Evolutionary conservation across 1,284 basidiomycete species (phyloP), one percentile per base, ranked within the genome.

Genomic region (Marasmius oreades): DNA sequence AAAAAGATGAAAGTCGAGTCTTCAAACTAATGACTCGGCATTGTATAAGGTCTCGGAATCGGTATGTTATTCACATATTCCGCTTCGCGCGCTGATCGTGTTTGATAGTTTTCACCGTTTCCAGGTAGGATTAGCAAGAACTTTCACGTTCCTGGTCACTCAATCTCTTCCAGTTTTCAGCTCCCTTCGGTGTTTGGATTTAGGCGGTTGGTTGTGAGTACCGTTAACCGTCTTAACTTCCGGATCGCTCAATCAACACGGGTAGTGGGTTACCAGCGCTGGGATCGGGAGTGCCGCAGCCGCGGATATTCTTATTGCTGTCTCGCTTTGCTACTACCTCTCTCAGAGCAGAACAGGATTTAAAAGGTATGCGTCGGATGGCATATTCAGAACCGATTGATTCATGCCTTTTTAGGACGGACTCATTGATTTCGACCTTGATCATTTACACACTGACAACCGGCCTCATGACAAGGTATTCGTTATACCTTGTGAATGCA

Each of bases 271-370:
- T 18, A 75, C 73, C 8, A 71, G 70, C 59, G 63, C 69, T 45
- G 75, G 75, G 3, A 66, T 77, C 50, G 75, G 75, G 42, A 74
- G 73, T 54, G 74, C 75, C 36, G 73, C 73, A 33, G 71, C 71
- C 12, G 72, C 73, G 8, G 75, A 77, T 56, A 66, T 75, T 56
- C 66, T 75, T 53, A 75, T 77, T 51, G 75, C 74, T 1, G 61
- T 66, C 46, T 67, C 73, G 16, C 65, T 77, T 18, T 76, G 73
- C 59, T 75, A 73, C 57, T 75, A 75, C 55, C 64, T 77, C 45
- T 69, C 66, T 24, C 69, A 69, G 61, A 74, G 28, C 36, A 56
- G 55, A 28, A 59, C 58, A 12, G 58, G 58, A 28, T 54, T 51
- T 46, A 57, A 55, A 23, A 60, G 53, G 55, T 48, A 48, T 18